Conservation (phyloP, 768 basidiomycete genomes). For the Amanita phalloides region DNA sequence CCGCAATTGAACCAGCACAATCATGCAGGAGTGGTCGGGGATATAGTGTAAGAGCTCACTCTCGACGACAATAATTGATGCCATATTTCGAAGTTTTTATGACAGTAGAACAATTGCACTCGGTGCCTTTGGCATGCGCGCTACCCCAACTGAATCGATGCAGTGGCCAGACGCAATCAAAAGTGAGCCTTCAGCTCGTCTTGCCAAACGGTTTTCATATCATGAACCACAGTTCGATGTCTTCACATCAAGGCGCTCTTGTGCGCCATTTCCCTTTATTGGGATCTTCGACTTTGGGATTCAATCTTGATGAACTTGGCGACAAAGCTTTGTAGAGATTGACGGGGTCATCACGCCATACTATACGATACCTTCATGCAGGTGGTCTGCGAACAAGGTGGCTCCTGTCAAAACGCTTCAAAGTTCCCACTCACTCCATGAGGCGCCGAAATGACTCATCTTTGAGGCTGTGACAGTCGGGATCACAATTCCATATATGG, state of each 20-base stretch:
- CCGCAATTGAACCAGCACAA: neutral
- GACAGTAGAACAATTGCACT: neutral
- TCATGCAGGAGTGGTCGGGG: neutral
- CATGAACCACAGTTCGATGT: neutral
- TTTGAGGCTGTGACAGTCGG: neutral
- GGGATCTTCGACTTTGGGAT: neutral
- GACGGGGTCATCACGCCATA: neutral
- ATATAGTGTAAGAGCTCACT: neutral
- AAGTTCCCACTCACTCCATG: neutral
- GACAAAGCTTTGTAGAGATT: neutral
- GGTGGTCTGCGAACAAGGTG: neutral
- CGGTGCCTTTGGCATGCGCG: neutral
- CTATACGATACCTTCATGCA: conserved; percentile 2
- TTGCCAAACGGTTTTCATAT: neutral
- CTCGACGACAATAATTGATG: neutral
- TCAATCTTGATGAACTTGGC: neutral
- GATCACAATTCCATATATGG: neutral
- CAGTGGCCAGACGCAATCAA: neutral
- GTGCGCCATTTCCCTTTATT: neutral
- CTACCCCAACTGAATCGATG: neutral
- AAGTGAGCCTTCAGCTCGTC: neutral
- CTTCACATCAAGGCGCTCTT: neutral
- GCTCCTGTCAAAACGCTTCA: neutral
- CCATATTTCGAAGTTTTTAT: neutral
- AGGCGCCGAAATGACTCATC: neutral